A percentile compares a stretch with the other conserved stretches of the same genome.
Evolutionary conservation across 2,329 filamentous ascomycete genomes (phyloP).

Genomic region (Leptographium galeiforme): DNA sequence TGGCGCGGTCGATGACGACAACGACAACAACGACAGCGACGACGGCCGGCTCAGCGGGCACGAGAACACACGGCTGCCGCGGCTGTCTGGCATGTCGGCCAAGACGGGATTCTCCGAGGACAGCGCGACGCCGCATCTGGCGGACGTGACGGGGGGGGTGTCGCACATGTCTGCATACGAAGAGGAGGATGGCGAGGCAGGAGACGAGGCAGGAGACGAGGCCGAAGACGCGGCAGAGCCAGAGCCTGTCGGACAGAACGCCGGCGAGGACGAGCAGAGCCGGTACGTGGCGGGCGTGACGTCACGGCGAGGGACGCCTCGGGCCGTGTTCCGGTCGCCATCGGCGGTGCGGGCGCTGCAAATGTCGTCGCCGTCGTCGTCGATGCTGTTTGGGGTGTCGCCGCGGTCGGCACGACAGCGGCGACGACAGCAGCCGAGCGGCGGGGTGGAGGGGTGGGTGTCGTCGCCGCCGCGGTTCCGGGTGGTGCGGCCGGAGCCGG

Average conservation of each 20-base stretch:
- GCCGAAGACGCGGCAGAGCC: slow-evolving; percentile 17
- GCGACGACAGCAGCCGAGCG: background rate
- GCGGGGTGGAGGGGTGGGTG: background rate
- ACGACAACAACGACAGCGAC: slow-evolving; percentile 8
- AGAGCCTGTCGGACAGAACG: too few species aligned
- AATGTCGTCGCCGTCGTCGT: slow-evolving; percentile 46
- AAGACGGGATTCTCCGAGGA: background rate
- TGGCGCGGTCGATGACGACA: too few species aligned
- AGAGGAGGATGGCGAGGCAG: background rate
- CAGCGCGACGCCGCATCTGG: slow-evolving; percentile 37
- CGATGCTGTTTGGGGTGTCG: slow-evolving; percentile 37
- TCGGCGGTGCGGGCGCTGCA: slow-evolving; percentile 59
- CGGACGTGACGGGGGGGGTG: background rate
- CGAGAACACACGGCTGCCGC: background rate
- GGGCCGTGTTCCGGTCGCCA: slow-evolving; percentile 55
- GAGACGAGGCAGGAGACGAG: slow-evolving; percentile 29
- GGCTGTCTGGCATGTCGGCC: background rate
- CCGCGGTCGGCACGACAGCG: slow-evolving; percentile 36
- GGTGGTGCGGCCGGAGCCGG: slow-evolving; percentile 29
- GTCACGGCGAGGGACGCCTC: slow-evolving; percentile 39
- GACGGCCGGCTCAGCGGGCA: background rate
- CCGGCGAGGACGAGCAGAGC: slow-evolving; percentile 25
- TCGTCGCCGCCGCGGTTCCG: slow-evolving; percentile 36
- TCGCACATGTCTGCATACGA: slow-evolving; percentile 17
- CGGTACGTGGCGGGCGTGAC: slow-evolving; percentile 16